Conservation (phyloP, 2,329 filamentous ascomycete species). For the Alternaria metachromatica region DNA sequence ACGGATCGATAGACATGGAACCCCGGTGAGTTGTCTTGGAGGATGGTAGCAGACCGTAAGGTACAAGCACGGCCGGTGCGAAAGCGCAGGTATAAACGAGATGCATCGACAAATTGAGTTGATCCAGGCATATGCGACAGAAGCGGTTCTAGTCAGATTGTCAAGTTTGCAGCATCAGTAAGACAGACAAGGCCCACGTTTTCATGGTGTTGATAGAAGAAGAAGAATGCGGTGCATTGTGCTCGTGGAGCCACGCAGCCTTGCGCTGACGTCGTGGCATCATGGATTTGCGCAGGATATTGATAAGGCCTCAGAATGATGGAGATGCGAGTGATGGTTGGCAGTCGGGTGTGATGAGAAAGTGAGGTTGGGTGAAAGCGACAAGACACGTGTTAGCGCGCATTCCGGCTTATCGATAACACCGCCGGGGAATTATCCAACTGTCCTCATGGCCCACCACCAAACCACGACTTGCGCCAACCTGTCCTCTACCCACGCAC, state of each 20-base stretch:
- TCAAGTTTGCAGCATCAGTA: neutral
- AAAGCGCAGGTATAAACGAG: no score
- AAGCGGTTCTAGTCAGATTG: neutral
- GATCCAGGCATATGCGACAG: no score
- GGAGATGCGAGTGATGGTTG: neutral
- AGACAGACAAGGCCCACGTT: neutral
- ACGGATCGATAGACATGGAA: no score
- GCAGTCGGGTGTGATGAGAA: neutral
- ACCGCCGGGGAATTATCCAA: slow-evolving; percentile 16
- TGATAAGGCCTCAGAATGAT: neutral
- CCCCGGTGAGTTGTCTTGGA: no score
- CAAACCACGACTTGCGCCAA: slow-evolving; percentile 3
- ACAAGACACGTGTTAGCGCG: slow-evolving; percentile 17
- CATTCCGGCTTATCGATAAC: slow-evolving; percentile 27
- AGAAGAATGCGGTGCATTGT: neutral
- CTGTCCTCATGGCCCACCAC: slow-evolving; percentile 29
- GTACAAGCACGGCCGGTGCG: no score
- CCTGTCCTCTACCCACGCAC: neutral
- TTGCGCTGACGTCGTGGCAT: neutral
- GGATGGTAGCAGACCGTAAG: no score
- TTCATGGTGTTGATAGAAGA: neutral
- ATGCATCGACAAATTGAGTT: no score
- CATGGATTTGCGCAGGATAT: neutral
- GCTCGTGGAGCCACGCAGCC: neutral
- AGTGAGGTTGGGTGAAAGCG: neutral